phyloP scores from a whole-genome alignment of 2,329 filamentous ascomycete genomes.

The Harringtonia aguacate region DNA sequence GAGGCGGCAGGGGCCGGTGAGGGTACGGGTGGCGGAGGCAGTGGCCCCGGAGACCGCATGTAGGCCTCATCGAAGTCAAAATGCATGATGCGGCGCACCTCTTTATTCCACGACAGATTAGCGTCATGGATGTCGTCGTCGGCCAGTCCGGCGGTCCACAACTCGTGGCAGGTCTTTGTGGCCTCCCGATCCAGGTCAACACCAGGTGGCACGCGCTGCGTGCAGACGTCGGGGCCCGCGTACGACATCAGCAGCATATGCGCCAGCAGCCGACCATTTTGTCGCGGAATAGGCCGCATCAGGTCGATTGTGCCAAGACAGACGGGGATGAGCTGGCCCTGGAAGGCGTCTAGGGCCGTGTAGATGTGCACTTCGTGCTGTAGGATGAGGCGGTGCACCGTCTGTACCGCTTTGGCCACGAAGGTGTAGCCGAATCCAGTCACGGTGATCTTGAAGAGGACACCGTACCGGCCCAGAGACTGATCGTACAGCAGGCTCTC shows the following conservation, averaged over 20 bases:
- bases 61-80: constrained; percentile 5
- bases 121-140: constrained; percentile 1
- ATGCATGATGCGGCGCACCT: constrained; percentile 1
- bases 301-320: constrained; percentile 3
- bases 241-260: constrained; percentile 6
- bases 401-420: constrained; percentile 2
- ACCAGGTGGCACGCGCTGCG: neutral
- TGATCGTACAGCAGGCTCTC: neutral
- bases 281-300: neutral
- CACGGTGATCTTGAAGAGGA: constrained; percentile 2
- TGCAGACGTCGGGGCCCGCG: neutral
- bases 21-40: neutral
- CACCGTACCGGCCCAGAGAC: neutral
- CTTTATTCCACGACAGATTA: constrained; percentile 4
- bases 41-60: neutral
- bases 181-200: neutral
- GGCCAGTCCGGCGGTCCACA: neutral
- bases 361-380: neutral
- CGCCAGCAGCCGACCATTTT: neutral
- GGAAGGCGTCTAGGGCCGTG: neutral
- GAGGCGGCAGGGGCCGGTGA: too few relatives aligned
- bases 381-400: neutral
- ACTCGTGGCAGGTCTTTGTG: neutral
- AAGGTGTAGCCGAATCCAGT: constrained; percentile 6
- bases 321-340: constrained; percentile 4